These are phyloP conservation scores for Nitzschia putrida DNA, from an alignment of 108 stramenopile genomes.

Conservation along the genomic window DNA sequence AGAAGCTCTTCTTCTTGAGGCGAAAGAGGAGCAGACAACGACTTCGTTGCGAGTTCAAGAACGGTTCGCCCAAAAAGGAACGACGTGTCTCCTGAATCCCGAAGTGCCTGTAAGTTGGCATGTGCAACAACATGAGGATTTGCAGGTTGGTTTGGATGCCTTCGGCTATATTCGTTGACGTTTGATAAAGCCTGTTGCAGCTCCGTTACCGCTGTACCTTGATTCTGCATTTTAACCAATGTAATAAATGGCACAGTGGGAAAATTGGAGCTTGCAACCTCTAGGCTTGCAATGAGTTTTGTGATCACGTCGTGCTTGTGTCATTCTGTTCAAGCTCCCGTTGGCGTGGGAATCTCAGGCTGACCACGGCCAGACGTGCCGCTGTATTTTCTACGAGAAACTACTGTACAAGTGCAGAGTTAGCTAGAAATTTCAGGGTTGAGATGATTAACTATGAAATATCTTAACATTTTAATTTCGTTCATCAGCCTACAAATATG, in stretches of 20 bases:
- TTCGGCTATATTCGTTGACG: neutral
- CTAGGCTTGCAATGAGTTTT: too few relatives aligned
- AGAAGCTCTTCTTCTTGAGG: slow-evolving; percentile 64
- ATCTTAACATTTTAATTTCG: too few relatives aligned
- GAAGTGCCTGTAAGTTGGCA: slow-evolving; percentile 67
- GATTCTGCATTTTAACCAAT: neutral
- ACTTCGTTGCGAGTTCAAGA: slow-evolving; percentile 46
- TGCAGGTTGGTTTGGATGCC: slow-evolving; percentile 37
- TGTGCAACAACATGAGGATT: slow-evolving; percentile 50
- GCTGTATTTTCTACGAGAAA: too few relatives aligned
- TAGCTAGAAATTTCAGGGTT: too few relatives aligned
- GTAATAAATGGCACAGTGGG: too few relatives aligned
- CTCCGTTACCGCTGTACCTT: slow-evolving; percentile 41
- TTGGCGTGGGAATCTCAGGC: too few relatives aligned
- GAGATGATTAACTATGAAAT: too few relatives aligned
- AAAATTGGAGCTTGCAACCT: too few relatives aligned
- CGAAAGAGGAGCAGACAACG: slow-evolving; percentile 6
- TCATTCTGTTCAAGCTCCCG: too few relatives aligned
- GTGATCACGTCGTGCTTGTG: too few relatives aligned
- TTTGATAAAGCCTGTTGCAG: slow-evolving; percentile 54
- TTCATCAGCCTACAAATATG: neutral
- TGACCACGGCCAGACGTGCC: too few relatives aligned
- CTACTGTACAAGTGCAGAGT: too few relatives aligned
- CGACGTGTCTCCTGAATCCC: slow-evolving; percentile 66
- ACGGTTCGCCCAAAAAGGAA: slow-evolving; percentile 71